Conservation (phyloP, 2,329 filamentous ascomycete genomes). For the Fusarium tricinctum region DNA sequence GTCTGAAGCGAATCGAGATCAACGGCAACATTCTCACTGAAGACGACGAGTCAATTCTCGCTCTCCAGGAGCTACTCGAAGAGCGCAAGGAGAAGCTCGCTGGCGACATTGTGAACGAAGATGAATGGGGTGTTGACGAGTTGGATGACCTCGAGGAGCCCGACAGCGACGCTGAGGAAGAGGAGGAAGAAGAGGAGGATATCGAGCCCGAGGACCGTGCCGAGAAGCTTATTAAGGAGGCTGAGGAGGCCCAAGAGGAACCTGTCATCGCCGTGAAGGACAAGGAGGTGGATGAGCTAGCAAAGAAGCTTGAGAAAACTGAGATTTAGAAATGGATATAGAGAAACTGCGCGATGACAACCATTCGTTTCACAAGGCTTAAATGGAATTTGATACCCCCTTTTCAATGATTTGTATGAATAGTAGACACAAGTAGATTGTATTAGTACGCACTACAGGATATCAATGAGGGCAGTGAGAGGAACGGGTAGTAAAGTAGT, state of each 20-base stretch:
- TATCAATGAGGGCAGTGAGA: conserved; percentile 4
- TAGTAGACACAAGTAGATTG: conserved; percentile 6
- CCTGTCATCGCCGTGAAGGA: conserved; percentile 79
- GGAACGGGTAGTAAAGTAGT: conserved; percentile 39
- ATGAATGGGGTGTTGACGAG: conserved; percentile 87
- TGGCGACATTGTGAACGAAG: conserved; percentile 77
- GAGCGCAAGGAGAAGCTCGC: conserved; percentile 81
- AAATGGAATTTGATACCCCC: conserved; percentile 53
- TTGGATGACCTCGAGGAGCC: conserved; percentile 89
- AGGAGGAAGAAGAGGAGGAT: conserved; percentile 75
- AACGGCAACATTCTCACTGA: conserved; percentile 97
- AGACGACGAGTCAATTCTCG: conserved; percentile 80
- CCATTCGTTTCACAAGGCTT: conserved; percentile 42
- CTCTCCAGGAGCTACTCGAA: conserved; percentile 79
- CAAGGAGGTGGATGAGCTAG: conserved; percentile 84
- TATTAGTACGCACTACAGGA: conserved; percentile 46
- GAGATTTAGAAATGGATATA: conserved; percentile 59
- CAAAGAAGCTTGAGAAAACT: conserved; percentile 81
- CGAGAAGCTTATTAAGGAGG: conserved; percentile 78
- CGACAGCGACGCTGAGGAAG: conserved; percentile 75
- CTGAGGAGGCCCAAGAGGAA: conserved; percentile 79
- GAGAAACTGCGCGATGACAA: conserved; percentile 50
- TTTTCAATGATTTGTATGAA: conserved; percentile 31
- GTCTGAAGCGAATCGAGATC: conserved; percentile 87
- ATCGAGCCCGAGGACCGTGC: conserved; percentile 73